Conservation (phyloP, 2,329 filamentous ascomycete genomes). For the Mariannaea sp. region DNA sequence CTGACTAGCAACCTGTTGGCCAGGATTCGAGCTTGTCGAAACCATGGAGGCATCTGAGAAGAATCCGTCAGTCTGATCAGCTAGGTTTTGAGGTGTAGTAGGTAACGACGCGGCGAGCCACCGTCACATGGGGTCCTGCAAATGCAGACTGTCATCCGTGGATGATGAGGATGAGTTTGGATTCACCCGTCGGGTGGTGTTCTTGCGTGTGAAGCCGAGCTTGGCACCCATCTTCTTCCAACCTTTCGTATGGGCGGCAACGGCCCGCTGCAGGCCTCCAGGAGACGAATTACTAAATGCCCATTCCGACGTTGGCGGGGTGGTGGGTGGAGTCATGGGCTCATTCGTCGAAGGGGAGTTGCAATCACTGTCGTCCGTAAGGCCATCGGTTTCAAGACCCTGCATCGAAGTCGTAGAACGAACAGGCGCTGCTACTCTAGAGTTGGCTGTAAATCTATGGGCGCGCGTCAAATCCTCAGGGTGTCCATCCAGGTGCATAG, state of each 20-base stretch:
- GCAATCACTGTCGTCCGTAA: slow-evolving; percentile 70
- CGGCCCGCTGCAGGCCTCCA: slow-evolving; percentile 58
- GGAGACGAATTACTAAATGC: slow-evolving; percentile 54
- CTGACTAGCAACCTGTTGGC: slow-evolving; percentile 44
- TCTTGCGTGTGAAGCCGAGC: slow-evolving; percentile 61
- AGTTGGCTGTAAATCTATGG: slow-evolving; percentile 48
- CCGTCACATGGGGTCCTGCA: slow-evolving; percentile 58
- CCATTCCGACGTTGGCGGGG: slow-evolving; percentile 67
- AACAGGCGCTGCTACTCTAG: slow-evolving; percentile 44
- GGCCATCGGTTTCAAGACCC: slow-evolving; percentile 53
- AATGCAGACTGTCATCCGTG: slow-evolving; percentile 43
- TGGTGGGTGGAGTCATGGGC: slow-evolving; percentile 76
- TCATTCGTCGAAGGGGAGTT: slow-evolving; percentile 61
- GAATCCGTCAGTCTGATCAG: slow-evolving; percentile 28
- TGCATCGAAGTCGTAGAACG: slow-evolving; percentile 51
- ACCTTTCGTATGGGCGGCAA: slow-evolving; percentile 60
- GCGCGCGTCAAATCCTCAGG: slow-evolving; percentile 49
- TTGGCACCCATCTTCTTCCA: slow-evolving; percentile 70
- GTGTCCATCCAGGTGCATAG: slow-evolving; percentile 43
- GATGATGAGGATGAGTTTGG: slow-evolving; percentile 53
- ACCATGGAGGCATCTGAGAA: slow-evolving; percentile 26
- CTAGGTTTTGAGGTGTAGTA: slow-evolving; percentile 39
- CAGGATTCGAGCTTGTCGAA: slow-evolving; percentile 55
- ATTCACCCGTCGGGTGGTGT: slow-evolving; percentile 49
- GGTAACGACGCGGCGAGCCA: slow-evolving; percentile 61